These are phyloP conservation scores for Fusarium sp. DNA, from an alignment of 2,329 filamentous ascomycete genomes.

Conservation along the genomic window DNA sequence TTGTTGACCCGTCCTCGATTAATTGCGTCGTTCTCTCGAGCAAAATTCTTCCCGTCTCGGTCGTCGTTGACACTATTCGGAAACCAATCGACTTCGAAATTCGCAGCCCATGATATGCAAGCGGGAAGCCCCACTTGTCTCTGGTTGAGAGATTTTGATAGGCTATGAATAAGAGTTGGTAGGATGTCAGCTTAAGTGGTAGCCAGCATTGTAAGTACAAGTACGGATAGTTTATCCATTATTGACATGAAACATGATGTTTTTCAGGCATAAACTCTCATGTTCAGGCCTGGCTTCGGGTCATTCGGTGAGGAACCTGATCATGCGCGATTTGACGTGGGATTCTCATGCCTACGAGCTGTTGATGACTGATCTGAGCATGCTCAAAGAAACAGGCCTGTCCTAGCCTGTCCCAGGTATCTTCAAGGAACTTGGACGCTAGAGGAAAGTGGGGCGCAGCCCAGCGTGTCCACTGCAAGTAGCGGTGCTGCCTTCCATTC, in stretches of 20 bases:
- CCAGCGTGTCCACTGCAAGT: slow-evolving; percentile 39
- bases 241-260: background rate
- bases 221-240: background rate
- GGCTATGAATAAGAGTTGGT: slow-evolving; percentile 1
- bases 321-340: background rate
- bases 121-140: slow-evolving; percentile 26
- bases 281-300: too few species aligned
- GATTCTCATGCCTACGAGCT: background rate
- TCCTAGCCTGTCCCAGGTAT: background rate
- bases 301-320: background rate
- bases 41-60: slow-evolving; percentile 13
- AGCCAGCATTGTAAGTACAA: background rate
- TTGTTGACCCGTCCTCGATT: background rate
- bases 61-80: slow-evolving; percentile 27
- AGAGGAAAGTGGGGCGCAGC: slow-evolving; percentile 39
- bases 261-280: background rate
- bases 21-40: slow-evolving; percentile 3
- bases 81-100: slow-evolving; percentile 25
- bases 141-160: slow-evolving; percentile 18
- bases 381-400: background rate
- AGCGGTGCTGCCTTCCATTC: slow-evolving; percentile 44
- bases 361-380: background rate
- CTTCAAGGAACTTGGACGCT: slow-evolving; percentile 26
- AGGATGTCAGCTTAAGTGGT: slow-evolving; percentile 3
- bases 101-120: slow-evolving; percentile 26